Conservation (phyloP, 768 basidiomycete genomes). For the Leccinum disarticulatum region DNA sequence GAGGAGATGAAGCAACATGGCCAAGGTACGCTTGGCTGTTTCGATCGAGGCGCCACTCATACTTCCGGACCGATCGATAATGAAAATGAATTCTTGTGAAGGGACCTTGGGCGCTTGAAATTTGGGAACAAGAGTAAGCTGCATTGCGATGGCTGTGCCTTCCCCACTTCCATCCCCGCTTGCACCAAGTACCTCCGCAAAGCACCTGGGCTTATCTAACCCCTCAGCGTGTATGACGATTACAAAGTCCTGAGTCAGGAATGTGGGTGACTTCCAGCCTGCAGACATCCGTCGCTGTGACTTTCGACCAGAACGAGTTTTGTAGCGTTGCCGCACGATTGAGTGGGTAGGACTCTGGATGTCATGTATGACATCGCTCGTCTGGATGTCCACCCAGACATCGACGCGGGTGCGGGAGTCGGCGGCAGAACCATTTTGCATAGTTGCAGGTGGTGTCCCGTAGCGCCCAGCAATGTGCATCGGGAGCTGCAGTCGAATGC, state of each 20-base stretch:
- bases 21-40: conserved; percentile 48
- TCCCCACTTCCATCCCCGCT: conserved; percentile 4
- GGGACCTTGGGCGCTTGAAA: conserved; percentile 42
- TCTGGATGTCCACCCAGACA: conserved; percentile 49
- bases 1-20: conserved; percentile 48
- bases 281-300: conserved; percentile 44
- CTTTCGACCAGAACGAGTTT: conserved; percentile 32
- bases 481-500: conserved; percentile 58
- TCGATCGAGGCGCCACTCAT: conserved; percentile 46
- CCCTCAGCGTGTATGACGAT: conserved; percentile 47
- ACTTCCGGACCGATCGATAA: conserved; percentile 59
- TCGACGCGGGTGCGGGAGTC: conserved; percentile 36
- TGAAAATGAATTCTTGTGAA: conserved; percentile 58
- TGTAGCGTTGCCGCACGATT: conserved; percentile 36
- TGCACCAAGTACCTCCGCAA: conserved; percentile 45
- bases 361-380: conserved; percentile 41
- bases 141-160: conserved; percentile 45
- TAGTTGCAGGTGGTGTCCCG: conserved; percentile 42
- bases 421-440: conserved; percentile 33
- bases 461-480: conserved; percentile 51
- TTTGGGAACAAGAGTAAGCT: conserved; percentile 54
- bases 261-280: conserved; percentile 39
- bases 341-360: conserved; percentile 47
- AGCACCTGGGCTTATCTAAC: conserved; percentile 55
- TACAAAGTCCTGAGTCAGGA: conserved; percentile 51